These are phyloP conservation scores for Pseudopithomyces maydicus DNA, from an alignment of 2,329 filamentous ascomycete species.

Conservation along the genomic window DNA sequence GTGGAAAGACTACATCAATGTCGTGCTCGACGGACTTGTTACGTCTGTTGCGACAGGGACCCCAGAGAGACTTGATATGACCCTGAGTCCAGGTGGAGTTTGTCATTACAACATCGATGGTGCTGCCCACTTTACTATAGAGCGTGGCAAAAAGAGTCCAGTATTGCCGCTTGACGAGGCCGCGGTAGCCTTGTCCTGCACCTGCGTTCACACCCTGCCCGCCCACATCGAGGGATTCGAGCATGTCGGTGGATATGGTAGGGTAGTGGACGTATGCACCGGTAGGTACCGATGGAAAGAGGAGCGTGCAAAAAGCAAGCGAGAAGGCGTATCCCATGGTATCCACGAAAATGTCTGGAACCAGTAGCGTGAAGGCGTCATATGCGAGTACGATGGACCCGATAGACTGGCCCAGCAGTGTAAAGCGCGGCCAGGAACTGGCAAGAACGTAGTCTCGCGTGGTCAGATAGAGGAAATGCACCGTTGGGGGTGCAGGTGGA, in stretches of 20 bases:
- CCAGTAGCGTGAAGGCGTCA: slow-evolving; percentile 89
- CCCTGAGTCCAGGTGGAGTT: slow-evolving; percentile 92
- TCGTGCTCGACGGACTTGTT: slow-evolving; percentile 56
- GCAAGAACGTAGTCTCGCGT: slow-evolving; percentile 85
- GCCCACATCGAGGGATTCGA: slow-evolving; percentile 69
- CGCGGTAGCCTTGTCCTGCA: slow-evolving; percentile 73
- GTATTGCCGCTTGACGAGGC: slow-evolving; percentile 76
- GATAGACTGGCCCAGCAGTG: slow-evolving; percentile 88
- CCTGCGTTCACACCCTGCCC: slow-evolving; percentile 81
- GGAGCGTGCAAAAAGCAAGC: slow-evolving; percentile 77
- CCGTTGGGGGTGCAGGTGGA: slow-evolving; percentile 81
- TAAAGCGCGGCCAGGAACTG: slow-evolving; percentile 89
- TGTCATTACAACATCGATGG: slow-evolving; percentile 93
- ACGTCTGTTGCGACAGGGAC: slow-evolving; percentile 51
- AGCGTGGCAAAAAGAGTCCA: slow-evolving; percentile 84
- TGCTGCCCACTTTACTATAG: slow-evolving; percentile 81
- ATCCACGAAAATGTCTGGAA: slow-evolving; percentile 93
- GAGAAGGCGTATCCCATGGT: slow-evolving; percentile 98
- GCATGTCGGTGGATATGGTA: slow-evolving; percentile 98
- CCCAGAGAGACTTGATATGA: slow-evolving; percentile 81
- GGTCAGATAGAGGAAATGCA: slow-evolving; percentile 89
- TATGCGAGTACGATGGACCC: slow-evolving; percentile 87
- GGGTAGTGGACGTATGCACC: slow-evolving; percentile 97
- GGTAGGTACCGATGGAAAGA: slow-evolving; percentile 82
- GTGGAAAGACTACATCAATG: slow-evolving; percentile 84